A percentile compares a stretch with the other conserved stretches of the same genome.
Evolutionary conservation across 1,284 basidiomycete species (phyloP).

Genomic region (Stygiomarasmius scandens): DNA sequence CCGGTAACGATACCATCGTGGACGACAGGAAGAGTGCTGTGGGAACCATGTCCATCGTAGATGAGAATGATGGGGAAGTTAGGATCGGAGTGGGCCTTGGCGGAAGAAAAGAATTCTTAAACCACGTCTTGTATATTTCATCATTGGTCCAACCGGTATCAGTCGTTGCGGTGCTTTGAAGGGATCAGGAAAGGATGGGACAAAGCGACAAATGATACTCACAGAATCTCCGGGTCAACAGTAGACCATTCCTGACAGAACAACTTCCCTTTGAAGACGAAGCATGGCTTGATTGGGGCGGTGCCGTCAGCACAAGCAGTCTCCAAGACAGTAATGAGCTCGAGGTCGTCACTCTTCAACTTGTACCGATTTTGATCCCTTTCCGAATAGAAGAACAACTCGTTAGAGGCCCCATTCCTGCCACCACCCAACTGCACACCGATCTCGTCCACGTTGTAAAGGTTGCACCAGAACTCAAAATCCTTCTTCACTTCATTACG

Average conservation of each 20-base stretch:
- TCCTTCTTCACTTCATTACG: too few relatives aligned
- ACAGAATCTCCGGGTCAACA: conserved; percentile 19
- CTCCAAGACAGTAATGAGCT: conserved; percentile 38
- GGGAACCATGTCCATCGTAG: conserved; percentile 35
- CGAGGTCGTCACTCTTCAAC: conserved; percentile 28
- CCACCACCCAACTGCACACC: conserved; percentile 37
- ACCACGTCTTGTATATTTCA: too few relatives aligned
- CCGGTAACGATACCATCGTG: too few relatives aligned
- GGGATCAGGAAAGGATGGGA: not conserved
- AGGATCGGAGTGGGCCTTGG: conserved; percentile 19
- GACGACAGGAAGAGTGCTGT: conserved; percentile 28
- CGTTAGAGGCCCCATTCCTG: conserved; percentile 20
- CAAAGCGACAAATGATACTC: not conserved
- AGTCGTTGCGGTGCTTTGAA: too few relatives aligned
- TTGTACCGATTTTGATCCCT: conserved; percentile 20
- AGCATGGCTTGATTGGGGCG: conserved; percentile 23
- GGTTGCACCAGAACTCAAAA: too few relatives aligned
- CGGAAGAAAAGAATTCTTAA: conserved; percentile 37
- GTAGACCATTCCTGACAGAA: conserved; percentile 27
- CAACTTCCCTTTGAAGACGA: conserved; percentile 33
- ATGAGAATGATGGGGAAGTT: not conserved
- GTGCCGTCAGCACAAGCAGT: conserved; percentile 30
- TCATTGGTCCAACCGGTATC: conserved; percentile 46
- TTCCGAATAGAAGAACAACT: conserved; percentile 21
- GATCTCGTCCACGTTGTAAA: conserved; percentile 46